Conservation (phyloP, 495 filamentous ascomycete genomes). For the Bathelium albidoporum region DNA sequence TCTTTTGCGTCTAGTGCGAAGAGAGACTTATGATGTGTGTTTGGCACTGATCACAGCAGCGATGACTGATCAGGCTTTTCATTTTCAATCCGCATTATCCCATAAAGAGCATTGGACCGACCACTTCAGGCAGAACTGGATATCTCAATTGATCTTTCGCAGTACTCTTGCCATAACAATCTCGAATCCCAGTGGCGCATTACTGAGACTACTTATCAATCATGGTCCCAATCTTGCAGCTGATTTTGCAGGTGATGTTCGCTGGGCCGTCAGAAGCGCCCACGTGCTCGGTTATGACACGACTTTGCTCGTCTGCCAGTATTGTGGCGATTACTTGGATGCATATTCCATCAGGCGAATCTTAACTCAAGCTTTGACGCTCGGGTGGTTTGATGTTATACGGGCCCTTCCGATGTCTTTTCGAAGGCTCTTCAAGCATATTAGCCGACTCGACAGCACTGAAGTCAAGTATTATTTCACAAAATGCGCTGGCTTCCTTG, state of each 20-base stretch:
- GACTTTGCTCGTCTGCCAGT: neutral
- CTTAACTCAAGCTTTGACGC: neutral
- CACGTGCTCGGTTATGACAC: neutral
- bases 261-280: neutral
- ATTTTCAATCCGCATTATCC: neutral
- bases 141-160: neutral
- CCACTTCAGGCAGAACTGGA: neutral
- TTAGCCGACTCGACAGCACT: neutral
- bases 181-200: neutral
- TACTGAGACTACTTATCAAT: neutral
- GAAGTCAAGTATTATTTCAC: neutral
- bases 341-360: neutral
- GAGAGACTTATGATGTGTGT: neutral
- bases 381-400: neutral
- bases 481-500: neutral
- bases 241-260: neutral
- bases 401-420: neutral
- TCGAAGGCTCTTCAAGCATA: no score
- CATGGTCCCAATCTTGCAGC: neutral
- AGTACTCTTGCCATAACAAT: neutral
- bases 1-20: neutral
- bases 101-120: neutral
- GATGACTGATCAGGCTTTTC: neutral
- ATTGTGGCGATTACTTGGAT: neutral
- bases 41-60: neutral